Conservation (phyloP, 495 filamentous ascomycete species). For the Rostrohypoxylon terebratum region DNA sequence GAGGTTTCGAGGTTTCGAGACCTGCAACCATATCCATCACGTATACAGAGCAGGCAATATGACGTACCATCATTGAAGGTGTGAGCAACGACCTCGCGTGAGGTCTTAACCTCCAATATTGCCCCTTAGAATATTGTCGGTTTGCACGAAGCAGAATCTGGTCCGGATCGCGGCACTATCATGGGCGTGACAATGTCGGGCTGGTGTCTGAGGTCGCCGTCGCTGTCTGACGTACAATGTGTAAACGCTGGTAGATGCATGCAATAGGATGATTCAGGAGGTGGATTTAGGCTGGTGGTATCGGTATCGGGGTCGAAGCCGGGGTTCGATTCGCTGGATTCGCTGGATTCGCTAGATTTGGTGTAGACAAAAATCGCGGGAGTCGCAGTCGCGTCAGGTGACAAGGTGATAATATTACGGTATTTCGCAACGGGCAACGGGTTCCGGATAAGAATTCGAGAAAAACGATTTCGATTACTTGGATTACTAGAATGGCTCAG, state of each 20-base stretch:
- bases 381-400: conserved; percentile 34
- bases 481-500: not conserved
- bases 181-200: conserved; percentile 49
- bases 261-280: conserved; percentile 23
- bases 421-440: conserved; percentile 16
- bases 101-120: conserved; percentile 51
- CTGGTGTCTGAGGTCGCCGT: conserved; percentile 10
- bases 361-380: conserved; percentile 1
- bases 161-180: conserved; percentile 51
- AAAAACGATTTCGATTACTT: not conserved
- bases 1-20: no score
- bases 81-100: conserved; percentile 51
- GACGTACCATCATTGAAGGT: conserved; percentile 54
- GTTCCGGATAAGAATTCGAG: conserved; percentile 9
- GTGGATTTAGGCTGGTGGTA: not conserved
- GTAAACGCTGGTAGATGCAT: conserved; percentile 29
- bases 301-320: not conserved
- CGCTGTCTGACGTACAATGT: conserved; percentile 30
- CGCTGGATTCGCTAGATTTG: not conserved
- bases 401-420: conserved; percentile 27
- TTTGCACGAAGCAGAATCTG: conserved; percentile 50
- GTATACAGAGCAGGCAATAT: conserved; percentile 16
- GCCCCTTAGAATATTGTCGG: conserved; percentile 49
- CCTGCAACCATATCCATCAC: conserved; percentile 30
- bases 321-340: conserved; percentile 2